Percentiles rank a stretch among this genome's conserved stretches.
These are phyloP conservation scores for Pestalotiopsis sp. DNA, from an alignment of 2,329 filamentous ascomycete species.

Conservation along the genomic window DNA sequence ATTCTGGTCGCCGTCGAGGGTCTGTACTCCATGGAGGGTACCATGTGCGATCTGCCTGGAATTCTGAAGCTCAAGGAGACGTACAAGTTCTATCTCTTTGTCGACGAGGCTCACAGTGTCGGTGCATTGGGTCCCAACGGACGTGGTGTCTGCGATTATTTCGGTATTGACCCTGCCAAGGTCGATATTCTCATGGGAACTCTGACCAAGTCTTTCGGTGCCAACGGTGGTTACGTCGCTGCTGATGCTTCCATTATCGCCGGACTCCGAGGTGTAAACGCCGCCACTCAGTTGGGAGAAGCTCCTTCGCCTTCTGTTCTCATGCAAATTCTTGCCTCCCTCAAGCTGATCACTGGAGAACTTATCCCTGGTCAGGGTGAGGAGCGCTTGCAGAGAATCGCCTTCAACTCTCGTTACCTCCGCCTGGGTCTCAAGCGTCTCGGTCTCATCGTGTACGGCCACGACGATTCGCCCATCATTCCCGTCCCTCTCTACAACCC, in stretches of 20 bases:
- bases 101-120: constrained; percentile 96
- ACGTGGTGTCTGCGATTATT: constrained; percentile 96
- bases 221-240: constrained; percentile 94
- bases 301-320: constrained; percentile 85
- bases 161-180: constrained; percentile 82
- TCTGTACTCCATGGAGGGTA: constrained; percentile 99
- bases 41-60: constrained; percentile 96
- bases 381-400: constrained; percentile 91
- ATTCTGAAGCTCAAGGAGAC: constrained; percentile 85
- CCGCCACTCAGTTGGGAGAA: constrained; percentile 85
- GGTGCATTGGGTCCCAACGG: constrained; percentile 88
- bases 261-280: constrained; percentile 84
- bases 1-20: constrained; percentile 96
- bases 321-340: constrained; percentile 84
- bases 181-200: constrained; percentile 98
- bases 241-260: constrained; percentile 90
- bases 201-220: constrained; percentile 96
- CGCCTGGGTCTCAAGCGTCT: constrained; percentile 95
- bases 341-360: constrained; percentile 89
- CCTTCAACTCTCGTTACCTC: constrained; percentile 99
- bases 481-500: constrained; percentile 94
- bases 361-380: constrained; percentile 88
- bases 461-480: constrained; percentile 97
- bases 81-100: constrained; percentile 96
- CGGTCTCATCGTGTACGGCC: constrained; percentile 94